Evolutionary conservation across 192 early-diverging fungal species (phyloP), one percentile per base, ranked within the genome.

Genomic region (Haplosporangium gracile): DNA sequence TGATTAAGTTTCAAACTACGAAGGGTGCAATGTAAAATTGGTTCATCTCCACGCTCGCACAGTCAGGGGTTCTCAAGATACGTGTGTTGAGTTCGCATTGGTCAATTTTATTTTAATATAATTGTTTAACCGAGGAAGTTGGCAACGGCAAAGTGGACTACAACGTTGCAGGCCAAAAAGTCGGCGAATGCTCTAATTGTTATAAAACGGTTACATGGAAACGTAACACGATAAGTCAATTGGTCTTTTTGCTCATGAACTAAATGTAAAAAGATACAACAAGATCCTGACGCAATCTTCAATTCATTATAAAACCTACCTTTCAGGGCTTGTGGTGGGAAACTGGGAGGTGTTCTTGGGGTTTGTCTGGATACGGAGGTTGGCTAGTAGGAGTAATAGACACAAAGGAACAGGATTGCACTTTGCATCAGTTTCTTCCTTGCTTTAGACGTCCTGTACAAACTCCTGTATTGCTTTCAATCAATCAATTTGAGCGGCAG

Each of bases 311-410:
- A 8, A 80, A 8, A 55, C 51, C 47, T 91, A 97, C 94, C 95
- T 91, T 88, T 99, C 97, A 22, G 95, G 93, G 47, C 94, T 92
- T 45, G 95, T 91, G 8, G 92, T 91, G 51, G 90, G 86, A 69
- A 96, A 96, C 74, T 94, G 92, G 69, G 88, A 79, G 8, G 87
- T 88, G 87, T 98, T 99, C 75, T 93, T 82, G 8, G 94, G 92
- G 88, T 99, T 97, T 69, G 95, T 94, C 80, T 98, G 98, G 65
- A 99, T 99, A 72, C 99, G 93, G 79, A 99, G 91, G 89, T 97
- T 97, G 73, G 95, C 97, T 96, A 87, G 24, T 43, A 18, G 75
- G 55, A 32, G 29, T 74, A 18, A 32, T 60, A 32, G 45, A 26
- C n/a, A 63, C 10, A 65, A 29, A 51, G 5, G 49, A 20, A 65